Conservation (phyloP, 805 yeast genomes). For the Cyberlindnera bimundalis region DNA sequence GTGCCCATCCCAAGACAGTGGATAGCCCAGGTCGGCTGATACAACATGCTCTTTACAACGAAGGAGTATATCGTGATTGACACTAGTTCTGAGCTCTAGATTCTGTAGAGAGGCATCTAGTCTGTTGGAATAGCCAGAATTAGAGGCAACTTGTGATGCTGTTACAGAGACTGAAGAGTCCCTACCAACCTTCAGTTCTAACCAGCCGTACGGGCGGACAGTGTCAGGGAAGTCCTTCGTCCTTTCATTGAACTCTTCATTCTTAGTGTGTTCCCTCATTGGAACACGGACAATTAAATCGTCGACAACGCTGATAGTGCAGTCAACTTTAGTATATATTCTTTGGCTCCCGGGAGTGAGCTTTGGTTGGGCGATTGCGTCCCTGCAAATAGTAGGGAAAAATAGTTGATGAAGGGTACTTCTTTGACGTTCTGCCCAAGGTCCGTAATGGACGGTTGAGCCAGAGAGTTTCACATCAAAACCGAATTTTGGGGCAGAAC, state of each 20-base stretch:
- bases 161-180: slow-evolving; percentile 47
- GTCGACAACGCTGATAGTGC: slow-evolving; percentile 57
- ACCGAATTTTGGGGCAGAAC: slow-evolving; percentile 57
- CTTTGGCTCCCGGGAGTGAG: slow-evolving; percentile 51
- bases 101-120: slow-evolving; percentile 43
- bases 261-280: slow-evolving; percentile 80
- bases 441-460: slow-evolving; percentile 80
- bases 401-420: slow-evolving; percentile 58
- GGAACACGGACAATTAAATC: slow-evolving; percentile 74
- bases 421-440: slow-evolving; percentile 93
- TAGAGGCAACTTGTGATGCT: slow-evolving; percentile 51
- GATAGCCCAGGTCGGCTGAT: slow-evolving; percentile 59
- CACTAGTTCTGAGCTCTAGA: slow-evolving; percentile 74
- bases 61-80: slow-evolving; percentile 80
- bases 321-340: slow-evolving; percentile 50
- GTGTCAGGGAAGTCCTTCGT: slow-evolving; percentile 33
- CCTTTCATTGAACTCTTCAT: slow-evolving; percentile 38
- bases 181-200: slow-evolving; percentile 62
- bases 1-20: slow-evolving; percentile 79
- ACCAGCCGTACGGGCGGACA: slow-evolving; percentile 84
- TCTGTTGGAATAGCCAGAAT: slow-evolving; percentile 52
- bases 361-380: slow-evolving; percentile 42
- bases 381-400: slow-evolving; percentile 64
- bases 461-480: slow-evolving; percentile 54
- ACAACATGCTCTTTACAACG: slow-evolving; percentile 56